Evolutionary conservation across 441 rosid genomes (phyloP).

Genomic region (Pelargonium australe): DNA sequence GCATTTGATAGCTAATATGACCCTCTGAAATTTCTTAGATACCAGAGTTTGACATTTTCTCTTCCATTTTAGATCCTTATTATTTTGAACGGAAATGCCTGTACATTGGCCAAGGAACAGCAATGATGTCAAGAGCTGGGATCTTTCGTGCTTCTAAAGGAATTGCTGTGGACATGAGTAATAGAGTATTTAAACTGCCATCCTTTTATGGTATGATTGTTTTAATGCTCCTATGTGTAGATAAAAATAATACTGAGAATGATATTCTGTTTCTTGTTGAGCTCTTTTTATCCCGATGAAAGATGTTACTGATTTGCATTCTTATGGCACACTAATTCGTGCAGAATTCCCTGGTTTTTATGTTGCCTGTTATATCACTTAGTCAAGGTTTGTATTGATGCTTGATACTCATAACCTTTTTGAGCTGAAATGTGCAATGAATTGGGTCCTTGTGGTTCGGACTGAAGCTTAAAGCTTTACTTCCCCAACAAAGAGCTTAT

Average conservation of each 20-base stretch:
- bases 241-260: not conserved
- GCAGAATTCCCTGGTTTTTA: not conserved
- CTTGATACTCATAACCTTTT: not conserved
- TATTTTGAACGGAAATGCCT: conserved; percentile 63
- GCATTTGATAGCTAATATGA: conserved; percentile 10
- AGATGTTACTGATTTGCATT: not conserved
- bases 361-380: too few species aligned
- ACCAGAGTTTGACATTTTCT: conserved; percentile 24
- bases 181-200: conserved; percentile 64
- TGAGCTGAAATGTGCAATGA: not conserved
- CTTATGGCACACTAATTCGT: not conserved
- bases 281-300: too few species aligned
- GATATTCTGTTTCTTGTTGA: not conserved
- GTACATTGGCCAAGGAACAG: conserved; percentile 82
- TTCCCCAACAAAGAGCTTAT: too few species aligned
- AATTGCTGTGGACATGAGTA: conserved; percentile 77
- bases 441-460: not conserved
- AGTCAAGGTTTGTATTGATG: too few species aligned
- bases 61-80: conserved; percentile 61
- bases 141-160: conserved; percentile 76
- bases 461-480: too few species aligned
- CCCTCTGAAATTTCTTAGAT: conserved; percentile 14
- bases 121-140: conserved; percentile 87
- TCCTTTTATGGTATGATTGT: conserved; percentile 60
- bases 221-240: not conserved